Percentiles rank a stretch among this genome's conserved stretches.
Conservation (phyloP, 495 filamentous ascomycete species). For the Xylaria scruposa region DNA sequence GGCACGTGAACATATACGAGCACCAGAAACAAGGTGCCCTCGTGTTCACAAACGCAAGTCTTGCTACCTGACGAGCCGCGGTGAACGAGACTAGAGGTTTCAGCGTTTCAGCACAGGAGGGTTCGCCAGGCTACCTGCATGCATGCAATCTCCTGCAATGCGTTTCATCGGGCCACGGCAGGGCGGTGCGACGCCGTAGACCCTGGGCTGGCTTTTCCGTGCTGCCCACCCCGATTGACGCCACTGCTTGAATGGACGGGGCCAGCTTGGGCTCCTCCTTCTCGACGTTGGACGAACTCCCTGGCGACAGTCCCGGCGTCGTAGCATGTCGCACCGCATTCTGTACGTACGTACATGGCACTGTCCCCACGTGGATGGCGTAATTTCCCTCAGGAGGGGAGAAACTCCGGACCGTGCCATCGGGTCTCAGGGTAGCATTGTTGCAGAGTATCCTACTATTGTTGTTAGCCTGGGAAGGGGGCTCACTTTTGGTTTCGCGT, state of each 20-base stretch:
- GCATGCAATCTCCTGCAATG: constrained; percentile 16
- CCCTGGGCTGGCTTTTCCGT: constrained; percentile 14
- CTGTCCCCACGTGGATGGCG: constrained; percentile 22
- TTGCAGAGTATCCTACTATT: constrained; percentile 5
- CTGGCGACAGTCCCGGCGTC: background rate
- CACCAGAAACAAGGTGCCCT: background rate
- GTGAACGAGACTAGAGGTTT: background rate
- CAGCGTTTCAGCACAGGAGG: background rate
- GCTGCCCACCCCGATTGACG: constrained; percentile 7
- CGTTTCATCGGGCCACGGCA: constrained; percentile 25
- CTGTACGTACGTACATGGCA: constrained; percentile 22
- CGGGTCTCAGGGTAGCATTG: constrained; percentile 1
- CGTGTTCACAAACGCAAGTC: background rate
- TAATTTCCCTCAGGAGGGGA: background rate
- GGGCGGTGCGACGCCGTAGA: background rate
- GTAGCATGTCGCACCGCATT: constrained; percentile 21
- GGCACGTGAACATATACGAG: background rate
- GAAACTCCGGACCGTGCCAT: background rate
- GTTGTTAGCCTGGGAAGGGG: background rate
- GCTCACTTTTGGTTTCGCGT: background rate
- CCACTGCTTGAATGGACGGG: background rate
- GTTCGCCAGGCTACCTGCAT: constrained; percentile 18
- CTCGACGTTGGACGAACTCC: background rate
- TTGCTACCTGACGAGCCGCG: background rate
- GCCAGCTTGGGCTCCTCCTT: background rate